phyloP scores from a whole-genome alignment of 805 yeast genomes.

The Candida nanaspora region DNA sequence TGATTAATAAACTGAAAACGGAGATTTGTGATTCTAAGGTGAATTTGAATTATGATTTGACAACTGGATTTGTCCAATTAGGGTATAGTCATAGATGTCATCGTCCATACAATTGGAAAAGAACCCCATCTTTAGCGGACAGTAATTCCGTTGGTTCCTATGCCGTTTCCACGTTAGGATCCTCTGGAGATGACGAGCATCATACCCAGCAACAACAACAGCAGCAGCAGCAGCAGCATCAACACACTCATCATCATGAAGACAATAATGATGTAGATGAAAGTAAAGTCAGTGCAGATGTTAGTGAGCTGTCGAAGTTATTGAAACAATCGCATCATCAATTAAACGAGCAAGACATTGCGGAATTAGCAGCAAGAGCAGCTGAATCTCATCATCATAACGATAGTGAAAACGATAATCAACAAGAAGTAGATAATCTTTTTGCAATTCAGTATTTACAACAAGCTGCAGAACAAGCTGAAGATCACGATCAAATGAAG shows the following conservation, averaged over 20 bases:
- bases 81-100: slow-evolving; percentile 34
- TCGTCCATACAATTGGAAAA: slow-evolving; percentile 28
- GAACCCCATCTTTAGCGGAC: slow-evolving; percentile 3
- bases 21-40: slow-evolving; percentile 35
- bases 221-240: neutral
- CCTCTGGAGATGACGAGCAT: neutral
- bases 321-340: slow-evolving; percentile 11
- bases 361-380: slow-evolving; percentile 17
- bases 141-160: neutral
- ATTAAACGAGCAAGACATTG: slow-evolving; percentile 16
- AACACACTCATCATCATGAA: neutral
- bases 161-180: neutral
- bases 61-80: slow-evolving; percentile 29
- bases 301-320: slow-evolving; percentile 12
- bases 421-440: slow-evolving; percentile 7
- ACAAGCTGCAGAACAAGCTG: slow-evolving; percentile 11
- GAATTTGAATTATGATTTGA: slow-evolving; percentile 30
- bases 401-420: slow-evolving; percentile 2
- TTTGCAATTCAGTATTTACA: slow-evolving; percentile 10
- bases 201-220: neutral
- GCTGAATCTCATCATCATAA: slow-evolving; percentile 10
- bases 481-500: slow-evolving; percentile 3
- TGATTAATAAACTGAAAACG: slow-evolving; percentile 32
- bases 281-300: slow-evolving; percentile 9
- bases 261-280: neutral